Percentiles rank a stretch among this genome's conserved stretches.
These are phyloP conservation scores for Verbascum thapsus DNA, from an alignment of 257 asterid genomes.

Conservation along the genomic window DNA sequence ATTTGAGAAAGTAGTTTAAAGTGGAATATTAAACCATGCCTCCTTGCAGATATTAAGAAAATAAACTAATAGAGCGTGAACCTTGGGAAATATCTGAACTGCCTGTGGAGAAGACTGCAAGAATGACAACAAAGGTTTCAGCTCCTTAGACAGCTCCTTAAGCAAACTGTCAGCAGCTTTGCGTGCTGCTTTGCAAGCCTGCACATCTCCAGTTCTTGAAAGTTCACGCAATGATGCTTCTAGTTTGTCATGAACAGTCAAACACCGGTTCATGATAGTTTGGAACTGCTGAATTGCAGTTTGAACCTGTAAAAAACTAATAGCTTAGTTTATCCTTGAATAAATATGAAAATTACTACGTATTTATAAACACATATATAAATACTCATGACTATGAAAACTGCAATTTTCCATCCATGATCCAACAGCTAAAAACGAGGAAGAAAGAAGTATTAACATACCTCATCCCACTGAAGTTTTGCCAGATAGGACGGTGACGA, in stretches of 20 bases:
- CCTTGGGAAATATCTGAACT: conserved; percentile 71
- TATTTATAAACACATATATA: no score
- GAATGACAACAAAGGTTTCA: conserved; percentile 65
- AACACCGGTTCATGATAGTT: conserved; percentile 54
- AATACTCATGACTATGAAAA: no score
- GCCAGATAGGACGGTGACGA: conserved; percentile 87
- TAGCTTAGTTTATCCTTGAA: not conserved
- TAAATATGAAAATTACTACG: not conserved
- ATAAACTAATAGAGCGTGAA: conserved; percentile 32
- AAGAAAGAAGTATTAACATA: conserved; percentile 27
- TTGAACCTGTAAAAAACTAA: conserved; percentile 60
- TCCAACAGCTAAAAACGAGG: conserved; percentile 1
- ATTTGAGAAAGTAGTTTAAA: conserved; percentile 1
- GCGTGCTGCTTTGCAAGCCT: conserved; percentile 90
- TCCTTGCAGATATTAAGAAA: not conserved
- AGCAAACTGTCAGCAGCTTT: conserved; percentile 73
- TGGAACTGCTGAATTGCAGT: conserved; percentile 73
- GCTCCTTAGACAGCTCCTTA: conserved; percentile 80
- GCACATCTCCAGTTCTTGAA: conserved; percentile 88
- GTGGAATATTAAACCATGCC: conserved; percentile 6
- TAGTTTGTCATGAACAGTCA: conserved; percentile 72
- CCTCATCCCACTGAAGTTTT: conserved; percentile 99
- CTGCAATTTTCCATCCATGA: conserved; percentile 4
- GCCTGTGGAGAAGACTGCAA: conserved; percentile 84
- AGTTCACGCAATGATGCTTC: conserved; percentile 91